phyloP scores from a whole-genome alignment of 192 early-diverging fungal genomes.

The Haplosporangium gracile region DNA sequence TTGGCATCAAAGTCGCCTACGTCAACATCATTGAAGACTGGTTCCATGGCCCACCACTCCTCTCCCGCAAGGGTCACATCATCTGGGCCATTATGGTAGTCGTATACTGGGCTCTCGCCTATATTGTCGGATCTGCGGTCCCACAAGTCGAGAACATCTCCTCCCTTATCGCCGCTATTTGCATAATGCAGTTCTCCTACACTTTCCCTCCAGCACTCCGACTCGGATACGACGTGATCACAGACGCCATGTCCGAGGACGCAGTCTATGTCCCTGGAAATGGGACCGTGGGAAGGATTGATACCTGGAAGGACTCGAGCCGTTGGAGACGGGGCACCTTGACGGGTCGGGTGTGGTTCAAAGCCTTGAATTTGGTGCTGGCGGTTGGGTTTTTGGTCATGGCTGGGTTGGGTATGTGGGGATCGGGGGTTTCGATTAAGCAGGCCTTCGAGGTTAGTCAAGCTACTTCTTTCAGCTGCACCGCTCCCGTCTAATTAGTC shows the following conservation, averaged over 20 bases:
- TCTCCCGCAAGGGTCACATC: conserved; percentile 9
- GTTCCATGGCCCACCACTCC: conserved; percentile 11
- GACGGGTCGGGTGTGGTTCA: conserved; percentile 24
- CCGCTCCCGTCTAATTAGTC: conserved; percentile 11
- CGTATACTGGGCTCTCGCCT: conserved; percentile 38
- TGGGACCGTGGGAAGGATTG: background rate
- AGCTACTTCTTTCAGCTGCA: conserved; percentile 22
- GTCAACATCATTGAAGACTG: conserved; percentile 25
- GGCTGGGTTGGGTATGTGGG: conserved; percentile 26
- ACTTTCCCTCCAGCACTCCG: conserved; percentile 35
- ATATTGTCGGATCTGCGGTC: conserved; percentile 27
- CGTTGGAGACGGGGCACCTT: conserved; percentile 17
- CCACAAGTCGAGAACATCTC: conserved; percentile 36
- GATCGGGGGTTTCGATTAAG: conserved; percentile 5
- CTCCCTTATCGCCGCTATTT: conserved; percentile 31
- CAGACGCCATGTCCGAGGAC: conserved; percentile 18
- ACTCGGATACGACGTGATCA: conserved; percentile 24
- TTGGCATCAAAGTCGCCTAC: conserved; percentile 36
- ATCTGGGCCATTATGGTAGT: conserved; percentile 32
- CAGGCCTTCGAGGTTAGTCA: conserved; percentile 1
- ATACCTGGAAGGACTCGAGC: conserved; percentile 1
- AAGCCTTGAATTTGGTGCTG: conserved; percentile 22
- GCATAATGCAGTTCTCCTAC: conserved; percentile 44
- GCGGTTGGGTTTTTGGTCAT: conserved; percentile 19
- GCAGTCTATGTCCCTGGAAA: background rate